Percentiles rank a stretch among this genome's conserved stretches.
phyloP scores from a whole-genome alignment of 768 basidiomycete genomes.

The Ramaria rubella region DNA sequence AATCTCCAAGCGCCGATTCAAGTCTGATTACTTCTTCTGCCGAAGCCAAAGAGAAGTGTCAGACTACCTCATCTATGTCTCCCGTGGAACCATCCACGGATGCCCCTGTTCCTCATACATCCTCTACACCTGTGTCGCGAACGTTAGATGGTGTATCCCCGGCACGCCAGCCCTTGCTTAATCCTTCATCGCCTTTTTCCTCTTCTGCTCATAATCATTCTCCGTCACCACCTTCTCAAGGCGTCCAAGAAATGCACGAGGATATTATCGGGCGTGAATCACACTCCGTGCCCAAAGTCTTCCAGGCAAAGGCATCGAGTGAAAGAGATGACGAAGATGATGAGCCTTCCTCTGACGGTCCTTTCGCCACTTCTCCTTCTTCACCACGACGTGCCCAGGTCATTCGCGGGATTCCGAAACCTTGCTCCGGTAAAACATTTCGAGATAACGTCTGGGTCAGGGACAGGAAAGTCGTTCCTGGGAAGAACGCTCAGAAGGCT shows the following conservation, averaged over 20 bases:
- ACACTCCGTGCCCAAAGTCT: too few relatives aligned
- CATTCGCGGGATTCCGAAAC: background rate
- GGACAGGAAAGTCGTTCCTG: background rate
- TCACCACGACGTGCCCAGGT: background rate
- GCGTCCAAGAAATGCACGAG: too few relatives aligned
- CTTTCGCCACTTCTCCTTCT: background rate
- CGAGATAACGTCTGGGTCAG: background rate
- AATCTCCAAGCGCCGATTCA: background rate
- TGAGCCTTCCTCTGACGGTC: background rate
- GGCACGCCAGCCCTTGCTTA: too few relatives aligned
- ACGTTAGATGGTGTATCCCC: too few relatives aligned
- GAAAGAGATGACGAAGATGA: background rate
- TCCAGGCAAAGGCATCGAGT: background rate
- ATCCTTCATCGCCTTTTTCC: too few relatives aligned
- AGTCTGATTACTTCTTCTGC: background rate
- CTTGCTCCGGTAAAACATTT: background rate
- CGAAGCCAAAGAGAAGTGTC: background rate
- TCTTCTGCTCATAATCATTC: too few relatives aligned
- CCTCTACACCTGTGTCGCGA: too few relatives aligned
- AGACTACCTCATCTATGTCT: background rate
- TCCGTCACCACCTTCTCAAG: too few relatives aligned
- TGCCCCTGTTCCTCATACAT: too few relatives aligned
- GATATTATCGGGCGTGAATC: too few relatives aligned
- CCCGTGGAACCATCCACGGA: too few relatives aligned
- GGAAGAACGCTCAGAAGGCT: background rate